Evolutionary conservation across 2,329 filamentous ascomycete genomes (phyloP).

Genomic region (Dendrostoma leiphaemia): DNA sequence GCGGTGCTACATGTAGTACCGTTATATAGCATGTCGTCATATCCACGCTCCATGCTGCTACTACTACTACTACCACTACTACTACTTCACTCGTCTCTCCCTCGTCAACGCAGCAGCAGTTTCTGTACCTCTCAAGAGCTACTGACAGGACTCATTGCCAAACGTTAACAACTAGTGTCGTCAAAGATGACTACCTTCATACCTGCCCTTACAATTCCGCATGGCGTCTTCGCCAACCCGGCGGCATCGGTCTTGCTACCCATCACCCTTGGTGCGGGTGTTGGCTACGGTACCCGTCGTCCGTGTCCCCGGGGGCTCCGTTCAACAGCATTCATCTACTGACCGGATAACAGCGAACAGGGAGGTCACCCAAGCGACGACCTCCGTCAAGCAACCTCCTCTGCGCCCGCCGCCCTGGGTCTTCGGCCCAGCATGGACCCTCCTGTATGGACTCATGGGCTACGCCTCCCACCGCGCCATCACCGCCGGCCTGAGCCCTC

Average conservation of each 20-base stretch:
- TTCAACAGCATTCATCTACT: slow-evolving; percentile 9
- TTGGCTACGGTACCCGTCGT: slow-evolving; percentile 70
- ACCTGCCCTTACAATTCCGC: slow-evolving; percentile 73
- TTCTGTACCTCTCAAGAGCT: not conserved
- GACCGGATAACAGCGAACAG: slow-evolving; percentile 35
- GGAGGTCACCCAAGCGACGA: slow-evolving; percentile 52
- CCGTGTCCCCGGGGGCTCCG: slow-evolving; percentile 35
- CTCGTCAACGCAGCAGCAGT: not conserved
- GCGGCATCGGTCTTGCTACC: slow-evolving; percentile 75
- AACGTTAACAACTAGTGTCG: not conserved
- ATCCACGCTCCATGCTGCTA: too few relatives aligned
- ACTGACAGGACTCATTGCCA: not conserved
- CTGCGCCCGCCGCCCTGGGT: slow-evolving; percentile 58
- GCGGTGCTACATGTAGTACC: too few relatives aligned
- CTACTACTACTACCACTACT: too few relatives aligned
- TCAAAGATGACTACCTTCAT: slow-evolving; percentile 76
- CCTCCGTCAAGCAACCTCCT: slow-evolving; percentile 70
- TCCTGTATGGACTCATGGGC: slow-evolving; percentile 77
- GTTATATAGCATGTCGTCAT: not conserved
- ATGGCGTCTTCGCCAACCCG: slow-evolving; percentile 67
- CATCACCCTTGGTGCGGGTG: slow-evolving; percentile 67
- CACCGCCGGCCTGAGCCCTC: slow-evolving; percentile 58
- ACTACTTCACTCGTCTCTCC: too few relatives aligned
- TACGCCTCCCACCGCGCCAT: slow-evolving; percentile 83
- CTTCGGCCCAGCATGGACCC: slow-evolving; percentile 65